phyloP scores from a whole-genome alignment of 1,139 yeast species.

The Pichia sp. region DNA sequence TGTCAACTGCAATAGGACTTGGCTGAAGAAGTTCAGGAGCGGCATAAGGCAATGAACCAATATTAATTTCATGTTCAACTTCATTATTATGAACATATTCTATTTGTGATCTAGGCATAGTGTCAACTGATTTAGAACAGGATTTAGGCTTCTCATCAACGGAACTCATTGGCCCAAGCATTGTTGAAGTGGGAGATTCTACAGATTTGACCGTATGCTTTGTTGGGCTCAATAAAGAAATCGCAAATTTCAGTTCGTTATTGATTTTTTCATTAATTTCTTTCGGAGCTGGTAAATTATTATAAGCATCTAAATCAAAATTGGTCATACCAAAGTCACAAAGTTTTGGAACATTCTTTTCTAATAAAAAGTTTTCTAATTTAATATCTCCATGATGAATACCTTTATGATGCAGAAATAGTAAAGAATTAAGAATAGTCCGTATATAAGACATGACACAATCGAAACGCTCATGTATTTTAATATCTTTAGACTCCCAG shows the following conservation, averaged over 20 bases:
- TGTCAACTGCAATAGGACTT: conserved; percentile 55
- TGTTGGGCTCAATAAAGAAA: neutral
- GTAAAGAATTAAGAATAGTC: conserved; percentile 58
- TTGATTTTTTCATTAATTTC: neutral
- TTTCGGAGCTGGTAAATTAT: neutral
- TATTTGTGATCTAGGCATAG: too few relatives aligned
- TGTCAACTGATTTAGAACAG: neutral
- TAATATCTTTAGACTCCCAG: conserved; percentile 45
- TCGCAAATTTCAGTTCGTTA: neutral
- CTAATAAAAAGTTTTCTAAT: conserved; percentile 74
- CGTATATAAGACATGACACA: conserved; percentile 34
- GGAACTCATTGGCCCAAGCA: neutral
- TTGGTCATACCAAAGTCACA: conserved; percentile 85
- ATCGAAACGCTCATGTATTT: conserved; percentile 28
- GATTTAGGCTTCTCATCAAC: too few relatives aligned
- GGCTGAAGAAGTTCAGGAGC: conserved; percentile 76
- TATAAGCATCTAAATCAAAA: conserved; percentile 14
- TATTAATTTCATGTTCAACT: conserved; percentile 39
- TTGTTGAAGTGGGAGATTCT: neutral
- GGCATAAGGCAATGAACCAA: conserved; percentile 90
- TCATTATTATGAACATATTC: neutral
- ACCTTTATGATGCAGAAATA: conserved; percentile 65
- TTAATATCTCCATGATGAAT: conserved; percentile 88
- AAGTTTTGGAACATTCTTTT: conserved; percentile 40
- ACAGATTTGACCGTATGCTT: too few relatives aligned